These are phyloP conservation scores for Calonectria montana DNA, from an alignment of 2,329 filamentous ascomycete species.

Conservation along the genomic window DNA sequence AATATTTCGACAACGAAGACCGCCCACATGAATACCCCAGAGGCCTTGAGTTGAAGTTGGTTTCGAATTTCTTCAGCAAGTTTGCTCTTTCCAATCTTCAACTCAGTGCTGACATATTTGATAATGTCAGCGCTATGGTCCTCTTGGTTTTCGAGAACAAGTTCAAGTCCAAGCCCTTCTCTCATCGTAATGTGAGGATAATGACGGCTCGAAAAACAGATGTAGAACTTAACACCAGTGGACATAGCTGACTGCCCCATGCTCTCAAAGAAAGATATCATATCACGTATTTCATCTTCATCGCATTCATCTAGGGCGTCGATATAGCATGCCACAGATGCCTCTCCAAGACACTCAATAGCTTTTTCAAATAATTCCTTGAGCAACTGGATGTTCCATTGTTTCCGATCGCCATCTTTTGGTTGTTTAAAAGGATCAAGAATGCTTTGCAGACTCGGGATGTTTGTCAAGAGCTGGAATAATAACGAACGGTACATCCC, in stretches of 20 bases:
- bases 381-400: background rate
- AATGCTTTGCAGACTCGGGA: conserved; percentile 20
- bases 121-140: background rate
- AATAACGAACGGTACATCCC: conserved; percentile 64
- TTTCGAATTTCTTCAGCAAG: background rate
- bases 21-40: background rate
- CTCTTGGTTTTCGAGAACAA: background rate
- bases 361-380: background rate
- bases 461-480: conserved; percentile 53
- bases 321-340: background rate
- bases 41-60: background rate
- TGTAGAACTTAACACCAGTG: conserved; percentile 32
- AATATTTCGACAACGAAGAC: background rate
- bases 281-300: conserved; percentile 51
- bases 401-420: background rate
- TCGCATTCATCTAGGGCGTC: conserved; percentile 61
- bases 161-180: background rate
- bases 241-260: conserved; percentile 45
- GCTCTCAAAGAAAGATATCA: conserved; percentile 55
- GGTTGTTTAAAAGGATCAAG: background rate
- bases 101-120: background rate
- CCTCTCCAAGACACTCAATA: background rate
- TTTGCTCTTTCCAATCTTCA: background rate
- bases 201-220: conserved; percentile 45
- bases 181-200: background rate